phyloP scores from a whole-genome alignment of 176 grass and related monocot genomes.

The bread wheat (Triticum aestivum) region DNA sequence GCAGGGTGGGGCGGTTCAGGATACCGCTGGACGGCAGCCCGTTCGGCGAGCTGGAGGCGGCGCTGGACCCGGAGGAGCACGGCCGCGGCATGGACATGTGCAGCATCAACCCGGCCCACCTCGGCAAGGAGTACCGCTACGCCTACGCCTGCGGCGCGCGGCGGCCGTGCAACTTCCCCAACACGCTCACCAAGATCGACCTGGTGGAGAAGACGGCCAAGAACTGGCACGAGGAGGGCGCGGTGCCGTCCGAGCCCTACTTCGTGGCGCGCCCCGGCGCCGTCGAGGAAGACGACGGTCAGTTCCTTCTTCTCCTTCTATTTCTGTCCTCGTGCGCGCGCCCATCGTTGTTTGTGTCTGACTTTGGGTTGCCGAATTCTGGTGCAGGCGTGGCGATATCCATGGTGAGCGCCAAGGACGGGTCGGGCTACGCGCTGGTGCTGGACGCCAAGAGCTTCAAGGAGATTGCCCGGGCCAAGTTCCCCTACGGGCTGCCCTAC shows the following conservation, averaged over 20 bases:
- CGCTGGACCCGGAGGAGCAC: conserved; percentile 84
- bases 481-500: conserved; percentile 95
- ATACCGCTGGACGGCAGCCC: conserved; percentile 87
- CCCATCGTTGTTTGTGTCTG: background rate
- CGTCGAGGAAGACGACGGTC: conserved; percentile 85
- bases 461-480: conserved; percentile 83
- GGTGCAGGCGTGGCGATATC: conserved; percentile 80
- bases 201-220: conserved; percentile 77
- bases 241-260: conserved; percentile 90
- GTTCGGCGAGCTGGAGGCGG: conserved; percentile 62
- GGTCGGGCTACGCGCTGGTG: conserved; percentile 76
- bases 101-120: conserved; percentile 82
- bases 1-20: conserved; percentile 80
- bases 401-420: conserved; percentile 83
- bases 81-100: conserved; percentile 96
- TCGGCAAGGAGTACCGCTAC: conserved; percentile 88
- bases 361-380: background rate
- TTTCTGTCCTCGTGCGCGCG: too few relatives aligned
- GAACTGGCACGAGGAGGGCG: conserved; percentile 89
- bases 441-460: conserved; percentile 75
- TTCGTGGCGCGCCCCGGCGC: conserved; percentile 87
- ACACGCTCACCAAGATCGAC: conserved; percentile 96
- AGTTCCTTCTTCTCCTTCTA: background rate
- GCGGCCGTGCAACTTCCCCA: conserved; percentile 98
- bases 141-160: conserved; percentile 84